phyloP scores from a whole-genome alignment of 108 stramenopile genomes.

The Cylindrotheca closterium region DNA sequence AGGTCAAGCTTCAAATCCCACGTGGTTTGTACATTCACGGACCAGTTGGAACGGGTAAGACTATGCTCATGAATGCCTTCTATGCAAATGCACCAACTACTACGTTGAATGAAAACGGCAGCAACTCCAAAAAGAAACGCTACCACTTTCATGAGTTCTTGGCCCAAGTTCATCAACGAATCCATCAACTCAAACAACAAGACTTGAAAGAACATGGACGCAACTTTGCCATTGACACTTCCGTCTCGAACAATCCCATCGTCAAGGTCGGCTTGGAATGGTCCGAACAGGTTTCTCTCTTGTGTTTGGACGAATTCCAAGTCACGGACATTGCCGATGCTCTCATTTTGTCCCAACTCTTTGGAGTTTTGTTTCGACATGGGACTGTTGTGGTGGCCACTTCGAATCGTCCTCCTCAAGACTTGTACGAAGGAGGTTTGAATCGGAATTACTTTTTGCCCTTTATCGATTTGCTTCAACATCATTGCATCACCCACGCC shows the following conservation, averaged over 20 bases:
- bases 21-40: constrained; percentile 90
- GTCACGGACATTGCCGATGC: constrained; percentile 99
- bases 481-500: constrained; percentile 73
- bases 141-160: constrained; percentile 98
- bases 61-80: constrained; percentile 95
- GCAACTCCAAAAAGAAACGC: constrained; percentile 62
- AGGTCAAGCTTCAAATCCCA: constrained; percentile 40
- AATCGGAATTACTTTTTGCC: constrained; percentile 95
- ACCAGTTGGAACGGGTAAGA: constrained; percentile 96
- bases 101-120: too few species aligned
- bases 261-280: constrained; percentile 59
- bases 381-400: constrained; percentile 94
- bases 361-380: constrained; percentile 56
- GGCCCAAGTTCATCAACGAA: constrained; percentile 81
- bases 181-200: constrained; percentile 78
- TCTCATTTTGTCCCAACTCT: constrained; percentile 80
- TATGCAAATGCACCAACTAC: constrained; percentile 37
- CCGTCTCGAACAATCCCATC: constrained; percentile 63
- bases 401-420: constrained; percentile 89
- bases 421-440: constrained; percentile 95
- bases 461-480: constrained; percentile 83
- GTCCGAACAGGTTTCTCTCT: constrained; percentile 58
- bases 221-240: constrained; percentile 63
- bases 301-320: constrained; percentile 99
- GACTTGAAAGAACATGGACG: constrained; percentile 52